These are phyloP conservation scores for Boletus rex-veris DNA, from an alignment of 768 basidiomycete genomes.

Conservation along the genomic window DNA sequence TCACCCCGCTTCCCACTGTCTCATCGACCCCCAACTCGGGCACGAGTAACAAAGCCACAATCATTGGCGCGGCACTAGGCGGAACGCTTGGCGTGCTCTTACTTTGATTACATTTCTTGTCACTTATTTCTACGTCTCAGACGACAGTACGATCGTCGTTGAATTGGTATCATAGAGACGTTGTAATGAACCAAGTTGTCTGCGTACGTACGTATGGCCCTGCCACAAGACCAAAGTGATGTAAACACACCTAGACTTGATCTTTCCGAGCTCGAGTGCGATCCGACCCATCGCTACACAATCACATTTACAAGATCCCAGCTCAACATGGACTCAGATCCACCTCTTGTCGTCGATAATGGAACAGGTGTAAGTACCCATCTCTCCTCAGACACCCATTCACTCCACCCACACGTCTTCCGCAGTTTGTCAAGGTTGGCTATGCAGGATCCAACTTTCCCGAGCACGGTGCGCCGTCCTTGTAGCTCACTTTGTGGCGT, in stretches of 20 bases:
- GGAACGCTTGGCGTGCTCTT: constrained; percentile 10
- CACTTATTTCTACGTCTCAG: constrained; percentile 3
- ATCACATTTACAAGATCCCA: not conserved
- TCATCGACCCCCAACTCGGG: constrained; percentile 5
- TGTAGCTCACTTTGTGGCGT: not conserved
- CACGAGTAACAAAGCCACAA: constrained; percentile 3
- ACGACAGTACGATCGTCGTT: not conserved
- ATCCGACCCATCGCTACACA: not conserved
- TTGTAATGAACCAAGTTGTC: no score
- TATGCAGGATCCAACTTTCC: constrained; percentile 95
- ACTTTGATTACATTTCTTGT: constrained; percentile 2
- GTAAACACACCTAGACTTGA: constrained; percentile 16
- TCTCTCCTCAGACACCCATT: constrained; percentile 5
- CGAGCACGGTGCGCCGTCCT: constrained; percentile 64
- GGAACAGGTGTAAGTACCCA: constrained; percentile 74
- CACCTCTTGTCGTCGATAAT: constrained; percentile 79
- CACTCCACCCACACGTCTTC: not conserved
- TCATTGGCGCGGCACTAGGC: constrained; percentile 17
- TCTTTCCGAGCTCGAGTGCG: not conserved
- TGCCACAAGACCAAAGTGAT: constrained; percentile 13
- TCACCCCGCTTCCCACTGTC: constrained; percentile 2
- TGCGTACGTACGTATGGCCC: no score
- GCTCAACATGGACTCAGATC: constrained; percentile 29
- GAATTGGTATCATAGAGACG: not conserved
- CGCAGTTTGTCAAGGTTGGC: constrained; percentile 86